Evolutionary conservation across 768 basidiomycete species (phyloP), one percentile per base, ranked within the genome.

Genomic region (Calocybe indica): DNA sequence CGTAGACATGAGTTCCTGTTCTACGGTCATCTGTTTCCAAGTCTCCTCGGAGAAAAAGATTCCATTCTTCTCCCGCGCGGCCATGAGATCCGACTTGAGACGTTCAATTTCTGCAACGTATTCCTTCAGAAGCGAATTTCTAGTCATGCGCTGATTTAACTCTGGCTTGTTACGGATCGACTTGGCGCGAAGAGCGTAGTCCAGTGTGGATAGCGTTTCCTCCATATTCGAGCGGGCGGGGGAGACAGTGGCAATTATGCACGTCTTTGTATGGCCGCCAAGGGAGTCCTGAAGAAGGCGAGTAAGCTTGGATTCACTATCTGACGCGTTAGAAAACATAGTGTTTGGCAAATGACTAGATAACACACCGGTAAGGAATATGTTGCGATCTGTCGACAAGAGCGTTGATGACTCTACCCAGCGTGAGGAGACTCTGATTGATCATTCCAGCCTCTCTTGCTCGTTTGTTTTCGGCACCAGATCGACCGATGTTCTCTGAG

Each of bases 391-490:
- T 86, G 57, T 97, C 94, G 45, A 98, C 96, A 38, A 99, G 77
- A 7, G 90, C 90, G 53, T 94, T 96, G 57, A 99, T 98, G 34
- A 98, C 96, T 31, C 96, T 74, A 0, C 96, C 96, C 10, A 99
- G 81, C n/a, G 96, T 97, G 2, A 99, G 73, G 42, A 99, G 72
- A 59, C 91, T 94, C 67, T 96, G 92, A 59, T 98, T 99, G 64
- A 99, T 98, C 88, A 94, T 96, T 8, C 96, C 96, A 1, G 96
- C 96, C 61, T 99, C 96, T 54, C 92, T 76, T 9, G 96, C 96
- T 48, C 94, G 73, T 62, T 90, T 92, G 58, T 96, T 90, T 62
- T 93, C 92, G 2, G 96, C 96, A 12, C 96, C 96, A 0, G 88
- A 92, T 15, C 95, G 76, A 7, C 93, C 94, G 59, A 99, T 94